phyloP scores from a whole-genome alignment of 257 asterid species.

The Fraxinus anomala region DNA sequence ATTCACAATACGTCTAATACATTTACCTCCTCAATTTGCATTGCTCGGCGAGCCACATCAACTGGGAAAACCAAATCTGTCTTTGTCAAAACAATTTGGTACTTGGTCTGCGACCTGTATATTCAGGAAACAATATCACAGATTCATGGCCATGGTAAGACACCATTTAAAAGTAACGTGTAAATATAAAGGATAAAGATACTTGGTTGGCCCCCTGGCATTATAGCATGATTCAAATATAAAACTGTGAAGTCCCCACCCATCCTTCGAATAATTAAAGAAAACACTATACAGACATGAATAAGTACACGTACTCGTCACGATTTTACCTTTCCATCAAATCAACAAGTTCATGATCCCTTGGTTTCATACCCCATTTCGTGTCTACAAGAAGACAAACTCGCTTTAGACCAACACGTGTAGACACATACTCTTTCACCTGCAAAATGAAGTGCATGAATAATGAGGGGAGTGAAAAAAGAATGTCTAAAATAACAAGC shows the following conservation, averaged over 20 bases:
- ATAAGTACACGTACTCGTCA: not conserved
- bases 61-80: slow-evolving; percentile 85
- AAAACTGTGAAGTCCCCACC: not conserved
- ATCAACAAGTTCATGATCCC: slow-evolving; percentile 83
- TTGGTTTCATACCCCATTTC: slow-evolving; percentile 98
- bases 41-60: slow-evolving; percentile 94
- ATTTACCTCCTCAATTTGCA: slow-evolving; percentile 95
- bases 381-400: slow-evolving; percentile 94
- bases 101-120: slow-evolving; percentile 74
- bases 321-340: slow-evolving; percentile 85
- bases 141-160: not conserved
- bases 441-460: slow-evolving; percentile 36
- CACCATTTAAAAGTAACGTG: not conserved
- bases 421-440: slow-evolving; percentile 95
- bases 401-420: slow-evolving; percentile 75
- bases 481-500: slow-evolving; percentile 1
- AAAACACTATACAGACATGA: not conserved
- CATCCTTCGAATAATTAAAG: slow-evolving; percentile 7
- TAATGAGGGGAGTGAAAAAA: slow-evolving; percentile 13
- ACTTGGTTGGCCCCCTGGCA: no score
- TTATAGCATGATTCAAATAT: not conserved
- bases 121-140: slow-evolving; percentile 24
- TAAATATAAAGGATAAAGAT: not conserved
- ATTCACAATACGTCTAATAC: not conserved
- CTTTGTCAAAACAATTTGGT: slow-evolving; percentile 91